These are phyloP conservation scores for Euphorbia pulcherrima DNA, from an alignment of 345 rosid genomes.

Conservation along the genomic window DNA sequence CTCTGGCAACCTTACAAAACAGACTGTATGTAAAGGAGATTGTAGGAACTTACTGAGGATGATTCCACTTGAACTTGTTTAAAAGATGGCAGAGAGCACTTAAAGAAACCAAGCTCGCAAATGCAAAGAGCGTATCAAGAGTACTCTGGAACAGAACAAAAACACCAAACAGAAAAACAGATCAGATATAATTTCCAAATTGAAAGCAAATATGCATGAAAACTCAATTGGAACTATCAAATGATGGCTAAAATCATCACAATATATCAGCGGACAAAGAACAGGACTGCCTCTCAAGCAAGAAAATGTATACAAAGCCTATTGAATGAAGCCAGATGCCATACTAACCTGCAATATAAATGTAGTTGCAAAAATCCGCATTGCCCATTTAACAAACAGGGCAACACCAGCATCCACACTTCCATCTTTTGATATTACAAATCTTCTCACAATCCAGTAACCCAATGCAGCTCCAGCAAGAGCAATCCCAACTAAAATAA, in stretches of 20 bases:
- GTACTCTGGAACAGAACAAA: conserved; percentile 53
- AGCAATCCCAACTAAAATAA: conserved; percentile 57
- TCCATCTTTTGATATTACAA: conserved; percentile 71
- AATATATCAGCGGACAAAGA: not conserved
- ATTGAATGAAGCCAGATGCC: not conserved
- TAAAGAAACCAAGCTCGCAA: conserved; percentile 41
- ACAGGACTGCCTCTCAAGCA: not conserved
- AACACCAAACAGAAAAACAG: not conserved
- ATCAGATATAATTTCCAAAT: not conserved
- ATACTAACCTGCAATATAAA: conserved; percentile 65
- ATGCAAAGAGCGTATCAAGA: conserved; percentile 53
- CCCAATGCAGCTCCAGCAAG: conserved; percentile 95
- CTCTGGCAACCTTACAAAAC: not conserved
- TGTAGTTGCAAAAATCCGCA: conserved; percentile 63
- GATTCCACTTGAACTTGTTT: conserved; percentile 19
- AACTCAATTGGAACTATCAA: not conserved
- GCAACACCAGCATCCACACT: conserved; percentile 75
- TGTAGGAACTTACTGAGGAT: conserved; percentile 34
- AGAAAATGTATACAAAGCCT: not conserved
- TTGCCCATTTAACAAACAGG: conserved; percentile 90
- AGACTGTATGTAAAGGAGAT: not conserved
- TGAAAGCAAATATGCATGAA: not conserved
- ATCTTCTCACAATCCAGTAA: conserved; percentile 86
- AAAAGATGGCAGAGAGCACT: conserved; percentile 40
- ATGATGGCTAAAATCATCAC: not conserved